These are phyloP conservation scores for Tetrapyrgos nigripes DNA, from an alignment of 1,284 basidiomycete genomes.

Conservation along the genomic window DNA sequence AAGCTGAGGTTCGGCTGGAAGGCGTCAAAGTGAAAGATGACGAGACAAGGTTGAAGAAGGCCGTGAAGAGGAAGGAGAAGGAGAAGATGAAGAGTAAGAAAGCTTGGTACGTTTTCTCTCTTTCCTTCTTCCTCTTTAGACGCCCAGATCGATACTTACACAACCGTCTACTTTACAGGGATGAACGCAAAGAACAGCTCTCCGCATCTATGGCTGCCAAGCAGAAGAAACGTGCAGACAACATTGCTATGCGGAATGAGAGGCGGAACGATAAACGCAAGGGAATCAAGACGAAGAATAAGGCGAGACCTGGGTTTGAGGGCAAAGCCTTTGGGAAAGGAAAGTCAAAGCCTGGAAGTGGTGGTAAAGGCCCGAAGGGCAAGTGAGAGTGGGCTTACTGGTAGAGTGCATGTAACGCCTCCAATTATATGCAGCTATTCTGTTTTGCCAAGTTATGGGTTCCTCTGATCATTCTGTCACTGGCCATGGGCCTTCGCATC, in stretches of 20 bases:
- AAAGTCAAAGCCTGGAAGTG: conserved; percentile 42
- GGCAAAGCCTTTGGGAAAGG: conserved; percentile 77
- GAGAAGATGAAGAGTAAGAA: conserved; percentile 84
- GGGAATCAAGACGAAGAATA: conserved; percentile 63
- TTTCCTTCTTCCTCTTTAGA: conserved; percentile 8
- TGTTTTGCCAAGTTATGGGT: no score
- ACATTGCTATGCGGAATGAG: conserved; percentile 85
- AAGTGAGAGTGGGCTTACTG: background rate
- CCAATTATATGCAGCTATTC: no score
- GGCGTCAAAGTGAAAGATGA: conserved; percentile 91
- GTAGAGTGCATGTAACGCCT: background rate
- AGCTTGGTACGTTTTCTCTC: conserved; percentile 68
- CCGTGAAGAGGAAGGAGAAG: conserved; percentile 89
- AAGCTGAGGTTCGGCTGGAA: conserved; percentile 83
- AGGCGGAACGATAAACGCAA: conserved; percentile 78
- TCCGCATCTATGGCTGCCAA: conserved; percentile 76
- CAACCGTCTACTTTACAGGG: conserved; percentile 58
- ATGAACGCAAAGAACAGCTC: conserved; percentile 83
- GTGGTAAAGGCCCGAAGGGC: conserved; percentile 9
- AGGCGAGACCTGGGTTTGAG: conserved; percentile 83
- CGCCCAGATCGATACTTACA: background rate
- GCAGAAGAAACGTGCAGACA: conserved; percentile 89
- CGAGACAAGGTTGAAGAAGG: conserved; percentile 84
- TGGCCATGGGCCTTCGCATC: no score
- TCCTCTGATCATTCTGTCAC: no score